Percentiles rank a stretch among this genome's conserved stretches.
phyloP scores from a whole-genome alignment of 257 asterid species.

The Vinca minor region DNA sequence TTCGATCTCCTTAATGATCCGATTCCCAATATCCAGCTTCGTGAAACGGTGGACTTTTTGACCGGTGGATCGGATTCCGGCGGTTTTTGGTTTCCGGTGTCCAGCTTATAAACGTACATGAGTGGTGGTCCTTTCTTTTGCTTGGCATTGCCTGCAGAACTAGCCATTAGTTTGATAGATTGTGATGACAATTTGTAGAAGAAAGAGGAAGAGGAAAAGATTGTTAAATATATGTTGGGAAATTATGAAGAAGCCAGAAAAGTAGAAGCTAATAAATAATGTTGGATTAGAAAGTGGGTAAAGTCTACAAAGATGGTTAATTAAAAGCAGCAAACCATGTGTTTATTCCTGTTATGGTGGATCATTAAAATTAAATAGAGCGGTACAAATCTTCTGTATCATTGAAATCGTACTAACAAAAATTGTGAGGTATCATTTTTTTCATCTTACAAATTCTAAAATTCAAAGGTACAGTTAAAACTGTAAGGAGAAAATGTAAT shows the following conservation, averaged over 20 bases:
- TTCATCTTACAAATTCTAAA: too few relatives aligned
- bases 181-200: not conserved
- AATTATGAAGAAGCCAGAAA: too few relatives aligned
- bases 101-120: constrained; percentile 44
- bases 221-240: too few relatives aligned
- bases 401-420: too few relatives aligned
- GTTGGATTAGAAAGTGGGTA: constrained; percentile 25
- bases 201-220: too few relatives aligned
- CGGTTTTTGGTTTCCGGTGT: constrained; percentile 13
- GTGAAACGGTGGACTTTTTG: constrained; percentile 19
- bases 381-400: too few relatives aligned
- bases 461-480: too few relatives aligned
- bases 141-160: constrained; percentile 17
- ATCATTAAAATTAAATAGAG: constrained; percentile 20
- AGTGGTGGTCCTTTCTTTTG: constrained; percentile 29
- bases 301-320: constrained; percentile 10
- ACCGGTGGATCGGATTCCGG: constrained; percentile 16
- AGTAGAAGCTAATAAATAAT: not conserved
- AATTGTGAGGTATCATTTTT: too few relatives aligned
- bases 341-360: constrained; percentile 38
- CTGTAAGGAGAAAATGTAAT: too few relatives aligned
- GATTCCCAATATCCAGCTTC: constrained; percentile 28
- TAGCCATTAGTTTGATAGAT: constrained; percentile 25
- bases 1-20: constrained; percentile 47
- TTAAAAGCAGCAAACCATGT: constrained; percentile 49